Evolutionary conservation across 768 basidiomycete genomes (phyloP), one percentile per base, ranked within the genome.

Genomic region (Leccinum ochraceum): DNA sequence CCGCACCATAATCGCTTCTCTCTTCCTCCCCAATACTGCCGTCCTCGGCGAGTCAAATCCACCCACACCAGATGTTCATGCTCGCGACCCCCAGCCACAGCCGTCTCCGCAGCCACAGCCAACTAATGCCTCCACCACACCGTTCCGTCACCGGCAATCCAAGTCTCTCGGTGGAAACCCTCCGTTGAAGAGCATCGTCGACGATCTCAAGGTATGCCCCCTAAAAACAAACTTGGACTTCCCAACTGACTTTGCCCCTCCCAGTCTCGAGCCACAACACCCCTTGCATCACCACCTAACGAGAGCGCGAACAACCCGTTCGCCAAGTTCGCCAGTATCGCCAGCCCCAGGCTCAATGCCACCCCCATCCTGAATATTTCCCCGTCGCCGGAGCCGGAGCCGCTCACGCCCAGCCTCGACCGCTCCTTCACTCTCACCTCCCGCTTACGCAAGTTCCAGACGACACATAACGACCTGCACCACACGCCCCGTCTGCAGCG

Each of bases 1-100:
- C 72, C 79, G 92, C 34, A 81, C 89, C 57, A 78, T 93, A 72
- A 86, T 94, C 72, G 92, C 90, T 16, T 88, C 89, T n/a, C 85
- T 93, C 60, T 92, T 94, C 71, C 85, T 93, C 37, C 92, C 92
- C 39, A 84, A 83, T 60, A 89, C 90, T 39, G 84, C 85, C 48
- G 83, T 86, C 50, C 76, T 86, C 46, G 85, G 83, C 70, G 76
- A 77, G 59, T 85, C 85, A 0, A 71, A 75, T 14, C 81, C 83
- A 0, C 67, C 83, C 1, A 85, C 86, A 0, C 84, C 86, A 10
- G 78, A 80, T 34, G 68, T 71, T 24, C 57, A 64, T 62, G 44
- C 65, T 28, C 66, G 61, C n/a, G 60, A 65, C 17, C 63, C 65
- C 8, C 53, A 17, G 58, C 74, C 59, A 2, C 61, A 36, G 36